Percentiles rank a stretch among this genome's conserved stretches.
Conservation (phyloP, 2,329 filamentous ascomycete genomes). For the Pseudocercospora cruenta region DNA sequence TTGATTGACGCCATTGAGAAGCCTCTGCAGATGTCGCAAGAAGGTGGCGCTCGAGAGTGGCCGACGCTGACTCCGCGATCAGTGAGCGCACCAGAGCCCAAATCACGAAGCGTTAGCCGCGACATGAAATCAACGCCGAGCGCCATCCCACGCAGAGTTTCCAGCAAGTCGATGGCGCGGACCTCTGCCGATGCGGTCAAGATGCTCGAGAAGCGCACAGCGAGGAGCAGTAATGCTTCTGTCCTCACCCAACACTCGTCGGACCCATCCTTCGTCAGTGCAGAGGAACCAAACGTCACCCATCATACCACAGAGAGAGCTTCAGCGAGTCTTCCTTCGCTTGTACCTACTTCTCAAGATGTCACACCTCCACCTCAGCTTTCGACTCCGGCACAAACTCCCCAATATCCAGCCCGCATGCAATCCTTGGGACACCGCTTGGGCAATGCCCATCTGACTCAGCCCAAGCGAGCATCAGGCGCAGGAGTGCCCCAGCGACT, state of each 20-base stretch:
- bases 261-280: conserved; percentile 20
- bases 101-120: background rate
- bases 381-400: background rate
- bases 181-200: conserved; percentile 9
- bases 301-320: background rate
- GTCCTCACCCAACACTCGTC: conserved; percentile 15
- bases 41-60: conserved; percentile 25
- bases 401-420: conserved; percentile 2
- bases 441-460: background rate
- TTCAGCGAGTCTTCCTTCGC: background rate
- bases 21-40: conserved; percentile 27
- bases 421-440: conserved; percentile 9
- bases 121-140: conserved; percentile 6
- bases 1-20: conserved; percentile 46
- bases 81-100: conserved; percentile 16
- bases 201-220: background rate
- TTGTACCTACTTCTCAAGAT: background rate
- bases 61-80: conserved; percentile 29
- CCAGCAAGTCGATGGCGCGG: conserved; percentile 1
- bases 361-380: background rate
- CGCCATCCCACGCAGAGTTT: conserved; percentile 16
- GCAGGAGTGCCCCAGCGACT: background rate
- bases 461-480: background rate
- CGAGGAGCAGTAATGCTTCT: conserved; percentile 12
- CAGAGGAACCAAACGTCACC: conserved; percentile 5